phyloP scores from a whole-genome alignment of 495 filamentous ascomycete species.

The Hypoxylon crocopeplum region DNA sequence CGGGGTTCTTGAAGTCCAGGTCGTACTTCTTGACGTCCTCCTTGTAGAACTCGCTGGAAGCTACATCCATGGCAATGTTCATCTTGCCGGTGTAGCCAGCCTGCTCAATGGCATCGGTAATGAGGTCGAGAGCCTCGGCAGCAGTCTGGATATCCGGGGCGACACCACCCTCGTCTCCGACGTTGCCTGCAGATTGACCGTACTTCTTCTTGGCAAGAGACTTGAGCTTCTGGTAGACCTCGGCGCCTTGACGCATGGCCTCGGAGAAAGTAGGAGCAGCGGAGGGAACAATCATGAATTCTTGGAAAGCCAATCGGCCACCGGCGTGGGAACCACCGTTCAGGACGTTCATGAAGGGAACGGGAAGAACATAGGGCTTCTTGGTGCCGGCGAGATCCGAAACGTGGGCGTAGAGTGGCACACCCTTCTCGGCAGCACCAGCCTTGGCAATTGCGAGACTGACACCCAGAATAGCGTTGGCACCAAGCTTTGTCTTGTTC shows the following conservation, averaged over 20 bases:
- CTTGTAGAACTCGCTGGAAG: slow-evolving; percentile 99
- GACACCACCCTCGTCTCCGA: slow-evolving; percentile 99
- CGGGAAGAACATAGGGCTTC: slow-evolving; percentile 99
- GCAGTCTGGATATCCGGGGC: slow-evolving; percentile 98
- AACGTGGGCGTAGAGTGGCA: slow-evolving; percentile 97
- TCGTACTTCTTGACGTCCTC: slow-evolving; percentile 97
- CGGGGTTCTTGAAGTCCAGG: slow-evolving; percentile 99
- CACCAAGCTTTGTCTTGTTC: slow-evolving; percentile 98
- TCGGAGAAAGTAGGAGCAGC: slow-evolving; percentile 87
- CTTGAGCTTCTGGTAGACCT: slow-evolving; percentile 99
- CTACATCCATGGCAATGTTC: slow-evolving; percentile 99
- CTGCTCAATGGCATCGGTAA: slow-evolving; percentile 90
- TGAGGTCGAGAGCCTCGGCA: slow-evolving; percentile 96
- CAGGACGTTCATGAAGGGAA: slow-evolving; percentile 99
- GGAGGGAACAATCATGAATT: slow-evolving; percentile 99
- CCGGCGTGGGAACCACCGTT: slow-evolving; percentile 99
- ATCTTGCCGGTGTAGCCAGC: slow-evolving; percentile 95
- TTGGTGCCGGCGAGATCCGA: slow-evolving; percentile 98
- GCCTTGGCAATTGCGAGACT: slow-evolving; percentile 96
- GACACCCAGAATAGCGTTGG: slow-evolving; percentile 98
- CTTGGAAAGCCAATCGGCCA: slow-evolving; percentile 98
- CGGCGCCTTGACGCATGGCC: slow-evolving; percentile 92
- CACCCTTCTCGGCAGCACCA: slow-evolving; percentile 95
- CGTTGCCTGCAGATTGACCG: slow-evolving; percentile 97
- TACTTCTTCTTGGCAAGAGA: slow-evolving; percentile 98